These are phyloP conservation scores for Candida golubevii DNA, from an alignment of 805 yeast genomes.

Conservation along the genomic window DNA sequence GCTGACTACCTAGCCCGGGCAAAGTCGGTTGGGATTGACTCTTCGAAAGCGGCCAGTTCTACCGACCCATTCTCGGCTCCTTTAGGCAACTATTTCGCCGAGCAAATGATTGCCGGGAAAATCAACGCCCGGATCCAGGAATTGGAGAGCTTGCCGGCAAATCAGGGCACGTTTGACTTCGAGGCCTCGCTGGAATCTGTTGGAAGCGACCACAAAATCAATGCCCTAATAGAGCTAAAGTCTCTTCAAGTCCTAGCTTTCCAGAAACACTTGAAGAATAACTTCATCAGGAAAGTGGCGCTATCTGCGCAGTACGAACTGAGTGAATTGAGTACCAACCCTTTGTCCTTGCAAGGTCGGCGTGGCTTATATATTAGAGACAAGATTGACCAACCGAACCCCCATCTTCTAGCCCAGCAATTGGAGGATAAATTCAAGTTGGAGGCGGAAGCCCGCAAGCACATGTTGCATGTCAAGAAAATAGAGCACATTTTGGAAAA, in stretches of 20 bases:
- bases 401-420: constrained; percentile 71
- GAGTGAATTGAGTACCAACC: constrained; percentile 47
- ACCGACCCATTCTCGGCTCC: constrained; percentile 35
- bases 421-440: constrained; percentile 66
- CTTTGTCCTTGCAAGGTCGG: constrained; percentile 61
- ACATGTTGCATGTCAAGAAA: constrained; percentile 47
- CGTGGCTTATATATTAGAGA: constrained; percentile 65
- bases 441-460: constrained; percentile 49
- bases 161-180: constrained; percentile 52
- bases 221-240: constrained; percentile 66
- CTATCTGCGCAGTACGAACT: constrained; percentile 53
- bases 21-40: constrained; percentile 34
- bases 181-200: constrained; percentile 1
- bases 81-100: constrained; percentile 49
- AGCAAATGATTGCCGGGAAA: constrained; percentile 49
- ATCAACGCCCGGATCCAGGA: constrained; percentile 56
- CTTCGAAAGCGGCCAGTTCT: constrained; percentile 19
- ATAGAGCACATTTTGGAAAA: constrained; percentile 31
- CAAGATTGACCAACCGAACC: constrained; percentile 67
- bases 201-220: constrained; percentile 45
- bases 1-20: constrained; percentile 30
- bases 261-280: constrained; percentile 67
- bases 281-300: constrained; percentile 49
- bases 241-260: constrained; percentile 59
- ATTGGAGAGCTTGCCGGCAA: constrained; percentile 64